phyloP scores from a whole-genome alignment of 108 stramenopile genomes.

The Poteriospumella lacustris region DNA sequence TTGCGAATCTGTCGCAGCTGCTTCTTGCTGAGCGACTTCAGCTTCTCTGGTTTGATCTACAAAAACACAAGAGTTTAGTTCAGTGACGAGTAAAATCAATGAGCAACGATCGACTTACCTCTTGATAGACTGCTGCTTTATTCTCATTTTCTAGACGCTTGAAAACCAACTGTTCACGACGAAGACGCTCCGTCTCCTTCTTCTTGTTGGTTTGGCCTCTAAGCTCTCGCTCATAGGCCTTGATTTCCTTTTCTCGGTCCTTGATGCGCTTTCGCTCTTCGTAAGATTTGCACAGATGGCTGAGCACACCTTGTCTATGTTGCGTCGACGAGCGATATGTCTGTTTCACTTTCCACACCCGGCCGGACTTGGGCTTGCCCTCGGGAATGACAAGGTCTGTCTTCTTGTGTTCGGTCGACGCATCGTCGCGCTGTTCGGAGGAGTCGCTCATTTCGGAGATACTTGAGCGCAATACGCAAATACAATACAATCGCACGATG shows the following conservation, averaged over 20 bases:
- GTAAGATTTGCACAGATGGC: not conserved
- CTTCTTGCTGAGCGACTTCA: conserved; percentile 28
- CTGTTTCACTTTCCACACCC: conserved; percentile 26
- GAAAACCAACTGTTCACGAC: not conserved
- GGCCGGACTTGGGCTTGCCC: not conserved
- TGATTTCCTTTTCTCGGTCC: not conserved
- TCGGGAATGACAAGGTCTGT: not conserved
- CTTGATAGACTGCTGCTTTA: conserved; percentile 2
- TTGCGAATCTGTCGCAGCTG: conserved; percentile 1
- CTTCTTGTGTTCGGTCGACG: too few relatives aligned
- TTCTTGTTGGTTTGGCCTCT: not conserved
- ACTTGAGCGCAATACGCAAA: too few relatives aligned
- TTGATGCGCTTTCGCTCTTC: not conserved
- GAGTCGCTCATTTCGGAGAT: too few relatives aligned
- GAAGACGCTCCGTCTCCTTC: not conserved
- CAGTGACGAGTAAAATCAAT: not conserved
- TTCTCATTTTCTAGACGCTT: not conserved
- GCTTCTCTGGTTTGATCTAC: conserved; percentile 27
- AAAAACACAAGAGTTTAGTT: not conserved
- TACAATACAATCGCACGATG: too few relatives aligned
- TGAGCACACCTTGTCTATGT: conserved; percentile 3
- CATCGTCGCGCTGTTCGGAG: too few relatives aligned
- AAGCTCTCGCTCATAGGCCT: not conserved
- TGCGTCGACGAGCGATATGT: not conserved
- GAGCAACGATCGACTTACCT: not conserved